A percentile compares a stretch with the other conserved stretches of the same genome.
Evolutionary conservation across 208 protist species (phyloP).

Genomic region (Polymyxa betae): DNA sequence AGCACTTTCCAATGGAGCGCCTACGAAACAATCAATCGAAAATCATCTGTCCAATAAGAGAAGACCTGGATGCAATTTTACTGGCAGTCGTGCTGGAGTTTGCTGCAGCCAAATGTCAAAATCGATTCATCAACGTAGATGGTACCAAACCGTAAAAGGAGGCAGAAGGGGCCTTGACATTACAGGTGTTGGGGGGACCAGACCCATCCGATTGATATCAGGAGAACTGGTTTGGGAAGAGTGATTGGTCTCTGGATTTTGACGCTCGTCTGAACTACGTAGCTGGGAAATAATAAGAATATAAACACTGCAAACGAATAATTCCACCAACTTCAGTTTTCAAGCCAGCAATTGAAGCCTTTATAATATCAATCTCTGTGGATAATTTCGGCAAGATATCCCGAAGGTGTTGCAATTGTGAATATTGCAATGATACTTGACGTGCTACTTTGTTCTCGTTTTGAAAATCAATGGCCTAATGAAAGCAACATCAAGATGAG

Average conservation of each 20-base stretch:
- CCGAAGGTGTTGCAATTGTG: background rate
- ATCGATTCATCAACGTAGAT: background rate
- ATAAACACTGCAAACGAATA: background rate
- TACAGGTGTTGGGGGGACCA: background rate
- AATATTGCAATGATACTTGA: too few relatives aligned
- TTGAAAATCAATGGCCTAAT: too few relatives aligned
- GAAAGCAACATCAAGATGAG: too few relatives aligned
- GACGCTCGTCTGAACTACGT: background rate
- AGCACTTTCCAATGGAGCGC: background rate
- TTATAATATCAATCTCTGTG: background rate
- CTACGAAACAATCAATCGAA: background rate
- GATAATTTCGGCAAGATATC: background rate
- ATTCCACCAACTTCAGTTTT: background rate
- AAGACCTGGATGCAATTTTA: background rate
- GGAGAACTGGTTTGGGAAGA: background rate
- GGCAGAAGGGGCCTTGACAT: background rate
- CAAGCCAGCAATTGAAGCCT: background rate
- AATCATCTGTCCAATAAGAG: too few relatives aligned
- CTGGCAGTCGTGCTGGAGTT: background rate
- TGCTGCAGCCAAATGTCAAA: background rate
- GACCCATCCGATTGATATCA: background rate
- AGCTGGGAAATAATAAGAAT: background rate
- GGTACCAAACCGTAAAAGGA: background rate
- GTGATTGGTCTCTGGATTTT: too few relatives aligned
- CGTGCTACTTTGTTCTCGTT: too few relatives aligned